Evolutionary conservation across 352 stramenopile genomes (phyloP).

Genomic region (Phytophthora agathidicida): DNA sequence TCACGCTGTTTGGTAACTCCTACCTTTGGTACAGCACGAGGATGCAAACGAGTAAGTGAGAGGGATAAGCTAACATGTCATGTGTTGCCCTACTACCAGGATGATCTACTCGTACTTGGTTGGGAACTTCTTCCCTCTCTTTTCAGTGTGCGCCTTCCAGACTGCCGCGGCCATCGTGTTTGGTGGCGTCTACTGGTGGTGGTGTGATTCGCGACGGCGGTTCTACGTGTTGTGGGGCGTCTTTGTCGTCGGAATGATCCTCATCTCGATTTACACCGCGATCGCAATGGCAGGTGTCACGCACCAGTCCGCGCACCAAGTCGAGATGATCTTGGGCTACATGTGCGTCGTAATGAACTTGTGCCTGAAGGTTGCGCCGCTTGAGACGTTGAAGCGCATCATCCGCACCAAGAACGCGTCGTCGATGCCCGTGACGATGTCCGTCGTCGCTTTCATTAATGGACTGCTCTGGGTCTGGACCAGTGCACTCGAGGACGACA

Average conservation of each 20-base stretch:
- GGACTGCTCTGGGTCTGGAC: constrained; percentile 33
- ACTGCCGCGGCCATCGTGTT: constrained; percentile 24
- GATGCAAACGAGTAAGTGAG: background rate
- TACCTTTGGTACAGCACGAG: constrained; percentile 21
- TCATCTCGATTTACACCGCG: constrained; percentile 28
- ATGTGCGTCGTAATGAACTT: constrained; percentile 34
- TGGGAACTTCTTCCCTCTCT: constrained; percentile 35
- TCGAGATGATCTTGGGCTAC: constrained; percentile 27
- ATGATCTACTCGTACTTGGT: constrained; percentile 35
- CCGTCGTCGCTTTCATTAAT: constrained; percentile 29
- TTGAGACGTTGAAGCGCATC: constrained; percentile 35
- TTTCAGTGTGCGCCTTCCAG: constrained; percentile 24
- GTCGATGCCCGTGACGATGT: constrained; percentile 36
- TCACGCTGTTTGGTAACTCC: constrained; percentile 30
- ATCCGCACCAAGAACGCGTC: constrained; percentile 36
- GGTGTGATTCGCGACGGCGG: constrained; percentile 12
- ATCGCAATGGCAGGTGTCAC: constrained; percentile 25
- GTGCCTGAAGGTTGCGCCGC: constrained; percentile 26
- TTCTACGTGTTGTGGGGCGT: constrained; percentile 26
- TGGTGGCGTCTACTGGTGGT: constrained; percentile 19
- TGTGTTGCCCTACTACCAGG: constrained; percentile 11
- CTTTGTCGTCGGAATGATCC: constrained; percentile 1
- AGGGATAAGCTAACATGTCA: background rate
- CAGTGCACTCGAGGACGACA: constrained; percentile 21
- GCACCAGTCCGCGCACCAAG: constrained; percentile 30